Percentiles rank a stretch among this genome's conserved stretches.
Conservation (phyloP, 345 rosid genomes). For the Mercurialis annua region DNA sequence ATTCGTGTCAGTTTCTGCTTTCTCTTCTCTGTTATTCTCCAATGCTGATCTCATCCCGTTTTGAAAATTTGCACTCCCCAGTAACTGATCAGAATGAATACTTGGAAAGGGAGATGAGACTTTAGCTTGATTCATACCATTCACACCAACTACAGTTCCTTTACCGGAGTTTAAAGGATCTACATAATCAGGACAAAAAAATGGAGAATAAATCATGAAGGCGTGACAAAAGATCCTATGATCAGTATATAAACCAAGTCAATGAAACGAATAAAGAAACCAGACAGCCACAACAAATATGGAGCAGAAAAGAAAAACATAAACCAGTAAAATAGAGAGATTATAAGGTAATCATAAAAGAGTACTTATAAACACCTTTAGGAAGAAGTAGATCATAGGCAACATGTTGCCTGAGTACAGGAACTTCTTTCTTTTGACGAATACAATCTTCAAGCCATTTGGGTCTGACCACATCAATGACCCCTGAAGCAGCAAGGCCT, state of each 20-base stretch:
- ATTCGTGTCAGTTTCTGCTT: slow-evolving; percentile 27
- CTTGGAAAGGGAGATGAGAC: slow-evolving; percentile 18
- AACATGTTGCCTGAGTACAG: slow-evolving; percentile 53
- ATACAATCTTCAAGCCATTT: slow-evolving; percentile 94
- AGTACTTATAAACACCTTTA: slow-evolving; percentile 54
- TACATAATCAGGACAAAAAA: slow-evolving; percentile 26
- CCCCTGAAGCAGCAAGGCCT: slow-evolving; percentile 77
- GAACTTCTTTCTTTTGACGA: slow-evolving; percentile 68
- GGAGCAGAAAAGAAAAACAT: slow-evolving; percentile 3
- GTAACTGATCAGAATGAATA: slow-evolving; percentile 30
- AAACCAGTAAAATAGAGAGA: slow-evolving; percentile 3
- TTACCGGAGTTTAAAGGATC: slow-evolving; percentile 47
- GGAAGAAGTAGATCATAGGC: slow-evolving; percentile 75
- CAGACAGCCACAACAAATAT: neutral
- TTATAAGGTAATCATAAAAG: slow-evolving; percentile 10
- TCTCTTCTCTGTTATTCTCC: slow-evolving; percentile 37
- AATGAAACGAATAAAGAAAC: neutral
- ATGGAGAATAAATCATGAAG: slow-evolving; percentile 19
- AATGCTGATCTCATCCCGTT: slow-evolving; percentile 29
- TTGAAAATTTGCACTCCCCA: slow-evolving; percentile 30
- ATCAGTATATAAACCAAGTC: slow-evolving; percentile 13
- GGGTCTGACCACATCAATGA: slow-evolving; percentile 67
- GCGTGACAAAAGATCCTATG: neutral
- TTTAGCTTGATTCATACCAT: slow-evolving; percentile 39
- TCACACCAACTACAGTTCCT: slow-evolving; percentile 39